A percentile compares a stretch with the other conserved stretches of the same genome.
Evolutionary conservation across 176 grass and related monocot species (phyloP).

Genomic region (Carex cristatella): DNA sequence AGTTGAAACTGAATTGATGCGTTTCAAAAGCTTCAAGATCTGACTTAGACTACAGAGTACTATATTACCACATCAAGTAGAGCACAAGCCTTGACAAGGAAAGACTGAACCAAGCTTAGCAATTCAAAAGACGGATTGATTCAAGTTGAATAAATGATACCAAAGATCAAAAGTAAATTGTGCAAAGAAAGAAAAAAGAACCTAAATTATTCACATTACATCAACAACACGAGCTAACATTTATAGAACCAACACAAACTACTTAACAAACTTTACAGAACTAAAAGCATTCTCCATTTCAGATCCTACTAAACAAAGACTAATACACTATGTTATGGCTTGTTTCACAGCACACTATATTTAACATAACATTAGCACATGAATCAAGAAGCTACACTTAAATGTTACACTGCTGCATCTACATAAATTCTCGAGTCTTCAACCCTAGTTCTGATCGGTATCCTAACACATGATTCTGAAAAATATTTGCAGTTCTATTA

Average conservation of each 20-base stretch:
- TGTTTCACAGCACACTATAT: conserved; percentile 1
- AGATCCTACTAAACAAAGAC: conserved; percentile 1
- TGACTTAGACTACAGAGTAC: neutral
- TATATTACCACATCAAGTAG: neutral
- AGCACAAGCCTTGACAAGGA: neutral
- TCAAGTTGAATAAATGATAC: neutral
- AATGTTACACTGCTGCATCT: conserved; percentile 8
- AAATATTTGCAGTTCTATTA: neutral
- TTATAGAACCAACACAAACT: conserved; percentile 5
- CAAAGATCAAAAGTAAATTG: neutral
- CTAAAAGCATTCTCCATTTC: neutral
- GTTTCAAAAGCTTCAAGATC: neutral
- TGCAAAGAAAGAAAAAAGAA: neutral
- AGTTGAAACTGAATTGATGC: neutral
- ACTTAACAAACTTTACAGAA: conserved; percentile 17
- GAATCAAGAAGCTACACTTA: neutral
- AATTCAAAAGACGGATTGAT: neutral
- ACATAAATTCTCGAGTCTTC: neutral
- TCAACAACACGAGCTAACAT: neutral
- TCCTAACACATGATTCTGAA: conserved; percentile 3
- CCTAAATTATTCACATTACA: conserved; percentile 20
- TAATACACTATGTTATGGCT: neutral
- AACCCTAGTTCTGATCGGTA: neutral
- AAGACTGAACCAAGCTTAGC: neutral
- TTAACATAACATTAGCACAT: conserved; percentile 14